A percentile compares a stretch with the other conserved stretches of the same genome.
These are phyloP conservation scores for Aspergillus incahuasiensis DNA, from an alignment of 495 filamentous ascomycete genomes.

Conservation along the genomic window DNA sequence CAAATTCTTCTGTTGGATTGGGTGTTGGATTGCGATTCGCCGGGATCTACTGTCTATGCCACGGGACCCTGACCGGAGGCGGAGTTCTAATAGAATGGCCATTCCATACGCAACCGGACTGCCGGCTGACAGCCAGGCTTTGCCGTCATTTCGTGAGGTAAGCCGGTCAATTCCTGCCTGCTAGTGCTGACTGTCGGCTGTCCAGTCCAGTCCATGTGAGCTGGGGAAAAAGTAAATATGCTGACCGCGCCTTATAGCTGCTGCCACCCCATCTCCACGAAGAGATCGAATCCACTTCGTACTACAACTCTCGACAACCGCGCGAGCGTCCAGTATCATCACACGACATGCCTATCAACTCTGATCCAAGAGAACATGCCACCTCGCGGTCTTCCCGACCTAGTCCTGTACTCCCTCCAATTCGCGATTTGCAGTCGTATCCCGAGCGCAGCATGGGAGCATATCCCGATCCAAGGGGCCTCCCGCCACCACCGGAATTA, in stretches of 20 bases:
- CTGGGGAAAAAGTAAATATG: not conserved
- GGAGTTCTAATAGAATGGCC: conserved; percentile 41
- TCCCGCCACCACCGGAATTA: conserved; percentile 30
- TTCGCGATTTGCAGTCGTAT: conserved; percentile 39
- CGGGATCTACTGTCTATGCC: conserved; percentile 31
- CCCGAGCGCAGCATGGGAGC: conserved; percentile 26
- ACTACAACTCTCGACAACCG: conserved; percentile 29
- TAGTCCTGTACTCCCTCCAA: conserved; percentile 39
- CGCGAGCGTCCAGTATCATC: conserved; percentile 34
- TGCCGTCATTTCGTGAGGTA: conserved; percentile 46
- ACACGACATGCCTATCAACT: conserved; percentile 23
- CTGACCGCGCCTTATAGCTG: conserved; percentile 26
- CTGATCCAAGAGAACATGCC: conserved; percentile 17
- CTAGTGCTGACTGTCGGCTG: conserved; percentile 9
- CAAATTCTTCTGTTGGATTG: not conserved
- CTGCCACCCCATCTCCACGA: conserved; percentile 45
- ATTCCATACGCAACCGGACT: conserved; percentile 40
- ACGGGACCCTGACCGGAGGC: conserved; percentile 32
- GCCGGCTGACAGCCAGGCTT: conserved; percentile 33
- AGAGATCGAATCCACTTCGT: conserved; percentile 44
- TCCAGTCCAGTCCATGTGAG: not conserved
- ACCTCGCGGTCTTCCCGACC: conserved; percentile 27
- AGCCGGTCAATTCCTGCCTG: conserved; percentile 14
- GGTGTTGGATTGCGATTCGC: not conserved
- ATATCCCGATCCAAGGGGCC: conserved; percentile 28